Evolutionary conservation across 2,329 filamentous ascomycete species (phyloP).

Genomic region (Pseudomassariella vexata): DNA sequence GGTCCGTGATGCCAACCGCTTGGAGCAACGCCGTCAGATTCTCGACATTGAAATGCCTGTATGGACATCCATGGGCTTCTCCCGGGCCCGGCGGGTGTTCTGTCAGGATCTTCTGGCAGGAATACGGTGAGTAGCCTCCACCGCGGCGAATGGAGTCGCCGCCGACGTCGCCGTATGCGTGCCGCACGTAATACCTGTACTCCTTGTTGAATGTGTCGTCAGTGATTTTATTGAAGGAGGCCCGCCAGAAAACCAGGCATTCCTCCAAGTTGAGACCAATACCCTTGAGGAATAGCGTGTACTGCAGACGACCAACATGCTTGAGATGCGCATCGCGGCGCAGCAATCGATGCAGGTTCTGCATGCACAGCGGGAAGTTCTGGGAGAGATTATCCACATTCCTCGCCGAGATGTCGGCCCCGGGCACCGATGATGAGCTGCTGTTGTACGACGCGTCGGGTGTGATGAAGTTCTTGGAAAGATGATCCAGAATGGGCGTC

Average conservation of each 20-base stretch:
- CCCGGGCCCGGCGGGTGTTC: constrained; percentile 83
- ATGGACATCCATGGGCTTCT: constrained; percentile 93
- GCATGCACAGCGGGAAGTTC: constrained; percentile 92
- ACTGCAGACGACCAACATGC: constrained; percentile 88
- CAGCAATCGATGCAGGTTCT: constrained; percentile 78
- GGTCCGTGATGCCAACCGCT: constrained; percentile 71
- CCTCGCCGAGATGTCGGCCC: constrained; percentile 69
- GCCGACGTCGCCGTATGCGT: constrained; percentile 90
- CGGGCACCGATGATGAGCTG: constrained; percentile 57
- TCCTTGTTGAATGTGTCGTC: constrained; percentile 97
- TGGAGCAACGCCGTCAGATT: constrained; percentile 76
- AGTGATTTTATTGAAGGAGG: constrained; percentile 76
- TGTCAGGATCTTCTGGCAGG: constrained; percentile 89
- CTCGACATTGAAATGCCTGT: constrained; percentile 84
- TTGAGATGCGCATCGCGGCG: constrained; percentile 88
- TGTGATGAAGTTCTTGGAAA: constrained; percentile 94
- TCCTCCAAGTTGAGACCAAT: constrained; percentile 91
- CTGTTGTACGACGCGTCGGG: constrained; percentile 78
- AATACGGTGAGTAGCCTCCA: constrained; percentile 83
- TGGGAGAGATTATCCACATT: constrained; percentile 75
- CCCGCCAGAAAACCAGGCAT: constrained; percentile 85
- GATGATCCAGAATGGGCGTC: constrained; percentile 59
- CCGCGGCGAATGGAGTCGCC: constrained; percentile 84
- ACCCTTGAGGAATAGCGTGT: constrained; percentile 93
- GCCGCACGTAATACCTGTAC: constrained; percentile 95